Percentiles rank a stretch among this genome's conserved stretches.
Conservation (phyloP, 164 flowering plant species). For the Annona cherimola region DNA sequence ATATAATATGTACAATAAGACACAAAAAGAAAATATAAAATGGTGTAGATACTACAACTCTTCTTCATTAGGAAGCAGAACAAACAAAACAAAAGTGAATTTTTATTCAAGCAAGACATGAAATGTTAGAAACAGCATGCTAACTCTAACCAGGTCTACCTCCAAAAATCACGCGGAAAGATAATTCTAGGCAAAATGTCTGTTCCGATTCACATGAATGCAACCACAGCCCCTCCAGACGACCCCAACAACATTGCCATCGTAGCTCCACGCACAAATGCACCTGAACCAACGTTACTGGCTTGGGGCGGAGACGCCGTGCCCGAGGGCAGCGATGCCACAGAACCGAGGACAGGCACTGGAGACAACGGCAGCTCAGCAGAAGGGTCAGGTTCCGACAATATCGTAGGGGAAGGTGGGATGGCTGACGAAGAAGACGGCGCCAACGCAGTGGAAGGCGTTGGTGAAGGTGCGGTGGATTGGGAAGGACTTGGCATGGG, state of each 20-base stretch:
- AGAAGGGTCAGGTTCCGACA: background rate
- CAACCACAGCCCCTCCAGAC: conserved; percentile 29
- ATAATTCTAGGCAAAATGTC: conserved; percentile 11
- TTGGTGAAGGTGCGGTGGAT: background rate
- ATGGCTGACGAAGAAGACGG: background rate
- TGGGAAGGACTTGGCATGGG: background rate
- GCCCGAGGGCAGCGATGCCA: background rate
- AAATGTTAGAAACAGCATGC: conserved; percentile 22
- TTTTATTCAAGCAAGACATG: conserved; percentile 19
- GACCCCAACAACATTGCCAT: conserved; percentile 19
- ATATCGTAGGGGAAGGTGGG: background rate
- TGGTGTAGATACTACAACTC: too few relatives aligned
- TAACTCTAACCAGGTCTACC: conserved; percentile 9
- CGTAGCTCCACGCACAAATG: conserved; percentile 24
- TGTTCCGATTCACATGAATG: conserved; percentile 10
- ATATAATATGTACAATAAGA: too few relatives aligned
- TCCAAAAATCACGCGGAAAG: conserved; percentile 21
- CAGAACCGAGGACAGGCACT: background rate
- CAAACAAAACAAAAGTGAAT: conserved; percentile 15
- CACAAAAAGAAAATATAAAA: too few relatives aligned
- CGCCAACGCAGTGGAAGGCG: background rate
- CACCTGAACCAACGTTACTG: conserved; percentile 6
- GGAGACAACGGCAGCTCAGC: background rate
- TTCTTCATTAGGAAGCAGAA: too few relatives aligned
- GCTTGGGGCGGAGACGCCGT: background rate